Conservation (phyloP, 1,284 basidiomycete species). For the Anthracocystis panici-leucophaei region DNA sequence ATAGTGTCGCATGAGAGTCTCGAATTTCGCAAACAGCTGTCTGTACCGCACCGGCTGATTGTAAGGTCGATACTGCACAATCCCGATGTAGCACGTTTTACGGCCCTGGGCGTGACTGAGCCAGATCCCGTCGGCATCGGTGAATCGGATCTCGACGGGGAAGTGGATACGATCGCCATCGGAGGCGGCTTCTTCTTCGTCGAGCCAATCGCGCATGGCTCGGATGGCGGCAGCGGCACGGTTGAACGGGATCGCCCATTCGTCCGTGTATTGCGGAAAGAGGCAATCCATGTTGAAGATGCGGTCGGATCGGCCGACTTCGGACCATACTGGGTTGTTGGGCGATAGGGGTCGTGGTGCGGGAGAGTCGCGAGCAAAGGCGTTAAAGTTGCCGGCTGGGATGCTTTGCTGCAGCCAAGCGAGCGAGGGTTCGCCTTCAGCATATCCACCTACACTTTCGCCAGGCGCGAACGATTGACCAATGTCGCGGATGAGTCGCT, state of each 20-base stretch:
- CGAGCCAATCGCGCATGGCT: conserved; percentile 82
- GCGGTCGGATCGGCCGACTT: conserved; percentile 58
- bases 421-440: conserved; percentile 32
- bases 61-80: conserved; percentile 94
- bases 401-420: conserved; percentile 24
- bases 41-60: conserved; percentile 88
- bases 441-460: conserved; percentile 20
- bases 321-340: conserved; percentile 36
- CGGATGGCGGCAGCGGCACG: conserved; percentile 75
- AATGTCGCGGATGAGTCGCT: conserved; percentile 40
- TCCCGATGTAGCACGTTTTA: conserved; percentile 91
- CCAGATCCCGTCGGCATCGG: conserved; percentile 90
- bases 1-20: conserved; percentile 79
- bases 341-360: conserved; percentile 36
- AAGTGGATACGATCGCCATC: conserved; percentile 87
- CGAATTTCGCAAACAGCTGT: conserved; percentile 83
- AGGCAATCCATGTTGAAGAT: conserved; percentile 70
- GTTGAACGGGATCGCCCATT: conserved; percentile 88
- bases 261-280: conserved; percentile 71
- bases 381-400: conserved; percentile 26
- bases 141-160: conserved; percentile 92
- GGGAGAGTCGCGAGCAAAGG: conserved; percentile 39
- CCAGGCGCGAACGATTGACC: conserved; percentile 27
- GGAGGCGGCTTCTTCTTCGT: conserved; percentile 75
- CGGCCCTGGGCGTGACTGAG: conserved; percentile 86